Conservation (phyloP, 805 yeast species). For the Candida gorgasii region DNA sequence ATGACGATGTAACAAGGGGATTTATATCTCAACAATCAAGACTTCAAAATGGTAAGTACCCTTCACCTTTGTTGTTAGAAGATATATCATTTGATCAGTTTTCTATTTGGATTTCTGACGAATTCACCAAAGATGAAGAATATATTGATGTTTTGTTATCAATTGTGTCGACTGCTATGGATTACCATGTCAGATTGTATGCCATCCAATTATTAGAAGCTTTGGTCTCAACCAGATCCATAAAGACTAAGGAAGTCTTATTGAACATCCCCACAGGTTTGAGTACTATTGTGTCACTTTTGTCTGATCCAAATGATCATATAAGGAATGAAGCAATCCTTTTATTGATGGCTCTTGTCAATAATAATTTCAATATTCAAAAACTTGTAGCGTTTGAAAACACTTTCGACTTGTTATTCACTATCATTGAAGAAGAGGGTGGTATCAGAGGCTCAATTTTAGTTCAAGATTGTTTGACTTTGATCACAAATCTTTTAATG, state of each 20-base stretch:
- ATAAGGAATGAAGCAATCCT: conserved; percentile 85
- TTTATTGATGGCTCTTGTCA: conserved; percentile 78
- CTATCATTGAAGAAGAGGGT: conserved; percentile 83
- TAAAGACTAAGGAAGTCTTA: conserved; percentile 70
- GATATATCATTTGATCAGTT: conserved; percentile 73
- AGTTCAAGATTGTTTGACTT: conserved; percentile 85
- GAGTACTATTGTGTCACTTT: conserved; percentile 64
- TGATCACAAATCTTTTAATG: conserved; percentile 69
- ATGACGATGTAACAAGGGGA: conserved; percentile 63
- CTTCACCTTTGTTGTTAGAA: conserved; percentile 65
- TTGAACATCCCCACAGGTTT: conserved; percentile 76
- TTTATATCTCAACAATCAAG: conserved; percentile 79
- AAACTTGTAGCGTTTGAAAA: conserved; percentile 93
- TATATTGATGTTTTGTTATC: conserved; percentile 30
- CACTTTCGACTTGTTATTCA: conserved; percentile 78
- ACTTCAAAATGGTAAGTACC: conserved; percentile 72
- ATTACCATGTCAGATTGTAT: conserved; percentile 79
- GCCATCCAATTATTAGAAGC: conserved; percentile 85
- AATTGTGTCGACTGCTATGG: conserved; percentile 52
- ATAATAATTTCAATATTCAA: conserved; percentile 82
- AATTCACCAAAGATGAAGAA: conserved; percentile 60
- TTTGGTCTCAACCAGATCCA: conserved; percentile 72
- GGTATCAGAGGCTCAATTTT: conserved; percentile 84
- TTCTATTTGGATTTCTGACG: conserved; percentile 94
- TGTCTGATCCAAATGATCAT: conserved; percentile 62